These are phyloP conservation scores for Mycena galericulata DNA, from an alignment of 768 basidiomycete species.

Conservation along the genomic window DNA sequence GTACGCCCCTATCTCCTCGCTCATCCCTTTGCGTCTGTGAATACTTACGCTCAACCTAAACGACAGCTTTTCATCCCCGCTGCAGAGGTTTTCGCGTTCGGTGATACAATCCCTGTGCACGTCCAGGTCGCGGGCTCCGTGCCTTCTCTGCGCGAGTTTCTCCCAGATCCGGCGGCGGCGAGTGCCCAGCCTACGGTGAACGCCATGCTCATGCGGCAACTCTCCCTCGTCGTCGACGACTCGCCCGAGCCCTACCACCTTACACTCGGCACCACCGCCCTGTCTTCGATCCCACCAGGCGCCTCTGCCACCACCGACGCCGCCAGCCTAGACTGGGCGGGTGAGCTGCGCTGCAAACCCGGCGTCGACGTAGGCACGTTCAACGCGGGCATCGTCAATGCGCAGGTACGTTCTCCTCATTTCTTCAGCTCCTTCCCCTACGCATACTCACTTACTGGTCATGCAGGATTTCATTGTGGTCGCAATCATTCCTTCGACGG, in stretches of 20 bases:
- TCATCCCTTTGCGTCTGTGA: no score
- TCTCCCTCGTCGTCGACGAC: background rate
- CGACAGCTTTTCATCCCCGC: conserved; percentile 24
- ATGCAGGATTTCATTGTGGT: conserved; percentile 20
- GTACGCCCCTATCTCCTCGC: no score
- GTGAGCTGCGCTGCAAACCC: background rate
- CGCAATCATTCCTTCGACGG: conserved; percentile 6
- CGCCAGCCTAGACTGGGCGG: conserved; percentile 23
- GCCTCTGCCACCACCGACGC: background rate
- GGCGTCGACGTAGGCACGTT: conserved; percentile 9
- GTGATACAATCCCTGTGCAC: conserved; percentile 15
- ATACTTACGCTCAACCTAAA: no score
- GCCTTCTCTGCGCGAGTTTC: conserved; percentile 14
- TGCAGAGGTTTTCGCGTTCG: conserved; percentile 6
- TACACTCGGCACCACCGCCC: background rate
- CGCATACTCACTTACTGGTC: no score
- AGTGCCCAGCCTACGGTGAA: background rate
- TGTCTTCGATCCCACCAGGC: background rate
- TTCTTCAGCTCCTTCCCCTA: no score
- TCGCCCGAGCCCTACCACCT: background rate
- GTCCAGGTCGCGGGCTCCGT: conserved; percentile 19
- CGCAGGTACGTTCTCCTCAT: no score
- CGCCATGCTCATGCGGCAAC: conserved; percentile 21
- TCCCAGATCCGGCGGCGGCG: background rate
- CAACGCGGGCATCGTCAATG: conserved; percentile 19